Conservation (phyloP, 257 asterid genomes). For the Solanum dulcamara region DNA sequence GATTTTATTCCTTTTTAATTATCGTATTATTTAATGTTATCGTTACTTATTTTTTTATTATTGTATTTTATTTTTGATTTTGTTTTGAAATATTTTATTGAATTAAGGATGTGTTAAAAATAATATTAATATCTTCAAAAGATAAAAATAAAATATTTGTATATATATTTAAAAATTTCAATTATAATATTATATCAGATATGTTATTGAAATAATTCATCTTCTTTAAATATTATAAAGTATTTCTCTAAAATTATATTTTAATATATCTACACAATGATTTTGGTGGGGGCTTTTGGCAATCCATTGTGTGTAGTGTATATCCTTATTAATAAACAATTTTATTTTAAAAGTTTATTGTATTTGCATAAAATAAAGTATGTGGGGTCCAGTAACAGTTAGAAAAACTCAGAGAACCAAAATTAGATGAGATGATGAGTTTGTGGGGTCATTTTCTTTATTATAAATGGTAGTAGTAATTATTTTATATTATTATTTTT, state of each 20-base stretch:
- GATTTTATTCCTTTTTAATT: background rate
- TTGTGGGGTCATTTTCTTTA: conserved; percentile 37
- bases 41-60: background rate
- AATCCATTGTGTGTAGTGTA: background rate
- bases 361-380: background rate
- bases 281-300: background rate
- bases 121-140: background rate
- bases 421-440: background rate
- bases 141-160: background rate
- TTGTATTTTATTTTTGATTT: background rate
- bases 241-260: background rate
- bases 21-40: background rate
- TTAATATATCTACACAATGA: background rate
- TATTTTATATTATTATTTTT: background rate
- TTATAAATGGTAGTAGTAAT: background rate
- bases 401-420: conserved; percentile 9
- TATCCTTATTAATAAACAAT: background rate
- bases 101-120: background rate
- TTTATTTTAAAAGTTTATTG: background rate
- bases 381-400: conserved; percentile 10
- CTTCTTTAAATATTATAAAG: background rate
- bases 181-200: background rate
- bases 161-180: too few species aligned
- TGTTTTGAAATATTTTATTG: background rate
- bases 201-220: background rate